Percentiles rank a stretch among this genome's conserved stretches.
Evolutionary conservation across 257 asterid genomes (phyloP).

Genomic region (Ballota nigra): DNA sequence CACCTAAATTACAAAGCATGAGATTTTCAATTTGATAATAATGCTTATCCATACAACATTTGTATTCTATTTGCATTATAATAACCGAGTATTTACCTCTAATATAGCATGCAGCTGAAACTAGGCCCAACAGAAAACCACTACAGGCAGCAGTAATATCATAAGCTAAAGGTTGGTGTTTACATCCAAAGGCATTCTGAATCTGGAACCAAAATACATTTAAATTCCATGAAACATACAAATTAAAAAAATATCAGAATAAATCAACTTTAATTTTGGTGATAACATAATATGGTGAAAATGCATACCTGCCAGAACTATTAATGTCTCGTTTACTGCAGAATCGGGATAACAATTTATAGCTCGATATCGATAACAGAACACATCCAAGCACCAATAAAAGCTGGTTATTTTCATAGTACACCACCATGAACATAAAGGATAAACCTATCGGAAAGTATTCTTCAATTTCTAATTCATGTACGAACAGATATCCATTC

Average conservation of each 20-base stretch:
- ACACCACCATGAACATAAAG: constrained; percentile 13
- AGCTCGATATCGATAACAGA: no score
- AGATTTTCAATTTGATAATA: neutral
- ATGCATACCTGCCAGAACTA: constrained; percentile 58
- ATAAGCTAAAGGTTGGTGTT: constrained; percentile 73
- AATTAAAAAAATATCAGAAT: no score
- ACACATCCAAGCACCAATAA: no score
- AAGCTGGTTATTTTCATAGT: neutral
- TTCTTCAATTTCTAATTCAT: constrained; percentile 80
- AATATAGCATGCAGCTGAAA: constrained; percentile 87
- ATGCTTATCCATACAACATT: neutral
- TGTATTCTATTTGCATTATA: neutral
- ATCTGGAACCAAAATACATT: constrained; percentile 55
- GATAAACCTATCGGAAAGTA: constrained; percentile 56
- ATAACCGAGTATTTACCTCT: constrained; percentile 55
- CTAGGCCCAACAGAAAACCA: constrained; percentile 84
- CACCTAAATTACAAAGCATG: constrained; percentile 44
- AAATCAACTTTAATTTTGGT: neutral
- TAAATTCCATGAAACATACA: no score
- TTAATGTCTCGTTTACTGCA: constrained; percentile 64
- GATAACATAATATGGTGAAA: neutral
- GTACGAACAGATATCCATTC: constrained; percentile 87
- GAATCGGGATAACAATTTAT: constrained; percentile 1
- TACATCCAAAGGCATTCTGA: constrained; percentile 89
- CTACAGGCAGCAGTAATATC: constrained; percentile 99